phyloP scores from a whole-genome alignment of 345 rosid genomes.

The Punica granatum region DNA sequence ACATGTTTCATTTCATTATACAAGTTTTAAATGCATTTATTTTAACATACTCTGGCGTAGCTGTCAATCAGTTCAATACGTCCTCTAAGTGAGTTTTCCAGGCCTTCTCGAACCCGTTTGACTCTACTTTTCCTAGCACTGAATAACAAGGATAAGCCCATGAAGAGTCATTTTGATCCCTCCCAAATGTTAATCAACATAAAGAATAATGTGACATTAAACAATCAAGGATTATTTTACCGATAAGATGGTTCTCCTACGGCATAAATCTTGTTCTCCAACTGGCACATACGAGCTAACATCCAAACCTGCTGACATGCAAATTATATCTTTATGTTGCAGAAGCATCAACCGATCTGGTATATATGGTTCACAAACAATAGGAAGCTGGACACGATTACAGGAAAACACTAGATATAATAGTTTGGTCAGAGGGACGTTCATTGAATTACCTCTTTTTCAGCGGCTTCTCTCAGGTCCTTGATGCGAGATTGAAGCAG shows the following conservation, averaged over 20 bases:
- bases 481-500: slow-evolving; percentile 76
- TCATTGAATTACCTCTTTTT: slow-evolving; percentile 59
- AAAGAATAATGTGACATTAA: background rate
- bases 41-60: slow-evolving; percentile 66
- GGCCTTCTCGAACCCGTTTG: slow-evolving; percentile 70
- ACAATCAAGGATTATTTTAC: slow-evolving; percentile 29
- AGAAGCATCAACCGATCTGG: background rate
- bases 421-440: background rate
- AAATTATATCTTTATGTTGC: background rate
- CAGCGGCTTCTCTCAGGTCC: slow-evolving; percentile 69
- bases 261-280: slow-evolving; percentile 92
- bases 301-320: slow-evolving; percentile 59
- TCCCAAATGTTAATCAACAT: background rate
- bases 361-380: background rate
- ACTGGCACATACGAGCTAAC: slow-evolving; percentile 94
- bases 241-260: slow-evolving; percentile 94
- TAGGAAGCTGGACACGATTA: background rate
- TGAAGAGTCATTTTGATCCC: background rate
- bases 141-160: slow-evolving; percentile 7
- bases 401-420: background rate
- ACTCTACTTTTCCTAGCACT: slow-evolving; percentile 76
- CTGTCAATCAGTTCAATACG: slow-evolving; percentile 86
- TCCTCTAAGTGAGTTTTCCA: slow-evolving; percentile 66
- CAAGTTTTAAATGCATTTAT: background rate
- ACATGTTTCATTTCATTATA: background rate